phyloP scores from a whole-genome alignment of 805 yeast species.

The Peterozyma toletana region DNA sequence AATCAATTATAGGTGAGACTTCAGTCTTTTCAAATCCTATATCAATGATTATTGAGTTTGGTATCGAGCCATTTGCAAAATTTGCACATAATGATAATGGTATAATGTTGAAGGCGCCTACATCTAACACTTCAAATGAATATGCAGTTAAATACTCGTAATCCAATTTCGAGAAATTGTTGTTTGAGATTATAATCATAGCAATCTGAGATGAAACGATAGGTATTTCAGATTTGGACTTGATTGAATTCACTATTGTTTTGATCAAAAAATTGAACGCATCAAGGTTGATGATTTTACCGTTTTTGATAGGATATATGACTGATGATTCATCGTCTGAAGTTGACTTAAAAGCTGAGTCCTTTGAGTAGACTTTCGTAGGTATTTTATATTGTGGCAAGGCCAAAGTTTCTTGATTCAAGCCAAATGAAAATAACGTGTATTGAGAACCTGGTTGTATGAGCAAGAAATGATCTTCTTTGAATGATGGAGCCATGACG shows the following conservation, averaged over 20 bases:
- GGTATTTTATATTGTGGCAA: constrained; percentile 76
- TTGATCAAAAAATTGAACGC: constrained; percentile 64
- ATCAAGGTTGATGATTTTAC: constrained; percentile 56
- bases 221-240: constrained; percentile 22
- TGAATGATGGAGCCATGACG: constrained; percentile 23
- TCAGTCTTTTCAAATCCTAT: constrained; percentile 74
- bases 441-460: constrained; percentile 74
- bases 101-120: constrained; percentile 64
- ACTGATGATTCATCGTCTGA: constrained; percentile 31
- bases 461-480: constrained; percentile 33
- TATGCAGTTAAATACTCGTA: constrained; percentile 68
- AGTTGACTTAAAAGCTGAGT: constrained; percentile 26
- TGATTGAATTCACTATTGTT: constrained; percentile 41
- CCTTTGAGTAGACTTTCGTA: constrained; percentile 47
- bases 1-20: constrained; percentile 73
- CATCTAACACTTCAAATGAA: constrained; percentile 64
- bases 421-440: constrained; percentile 75
- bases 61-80: constrained; percentile 62
- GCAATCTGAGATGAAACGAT: constrained; percentile 46
- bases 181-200: constrained; percentile 56
- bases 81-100: constrained; percentile 64
- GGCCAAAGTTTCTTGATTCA: constrained; percentile 60
- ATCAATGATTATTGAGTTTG: constrained; percentile 71
- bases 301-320: constrained; percentile 57
- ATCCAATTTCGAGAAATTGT: constrained; percentile 61